phyloP scores from a whole-genome alignment of 2,329 filamentous ascomycete species.

The Periglandula ipomoeae region DNA sequence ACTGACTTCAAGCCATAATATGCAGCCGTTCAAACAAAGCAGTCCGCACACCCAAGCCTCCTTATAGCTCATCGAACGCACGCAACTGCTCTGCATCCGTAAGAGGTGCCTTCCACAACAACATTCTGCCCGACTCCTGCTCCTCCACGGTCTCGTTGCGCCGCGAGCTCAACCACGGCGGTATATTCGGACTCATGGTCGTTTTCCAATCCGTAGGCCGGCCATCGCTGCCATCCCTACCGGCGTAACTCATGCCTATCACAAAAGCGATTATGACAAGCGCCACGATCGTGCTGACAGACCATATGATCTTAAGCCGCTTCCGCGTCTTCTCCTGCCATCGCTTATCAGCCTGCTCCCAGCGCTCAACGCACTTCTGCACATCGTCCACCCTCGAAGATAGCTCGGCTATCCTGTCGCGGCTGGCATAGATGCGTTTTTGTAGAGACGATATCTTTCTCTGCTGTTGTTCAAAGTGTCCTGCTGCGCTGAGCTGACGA shows the following conservation, averaged over 20 bases:
- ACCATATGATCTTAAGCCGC: slow-evolving; percentile 55
- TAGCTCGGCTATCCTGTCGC: slow-evolving; percentile 49
- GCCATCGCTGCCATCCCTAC: slow-evolving; percentile 1
- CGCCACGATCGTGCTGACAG: slow-evolving; percentile 40
- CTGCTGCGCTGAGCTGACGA: slow-evolving; percentile 50
- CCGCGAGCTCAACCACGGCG: slow-evolving; percentile 9
- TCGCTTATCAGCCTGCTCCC: slow-evolving; percentile 57
- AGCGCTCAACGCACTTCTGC: slow-evolving; percentile 53
- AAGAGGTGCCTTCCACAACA: slow-evolving; percentile 18
- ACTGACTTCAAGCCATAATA: background rate
- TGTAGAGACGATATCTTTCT: slow-evolving; percentile 53
- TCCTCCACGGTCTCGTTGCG: slow-evolving; percentile 11
- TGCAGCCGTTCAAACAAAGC: background rate
- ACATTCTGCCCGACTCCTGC: slow-evolving; percentile 14
- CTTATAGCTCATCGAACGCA: slow-evolving; percentile 37
- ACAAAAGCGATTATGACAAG: slow-evolving; percentile 40
- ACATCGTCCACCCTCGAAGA: slow-evolving; percentile 57
- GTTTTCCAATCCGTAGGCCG: slow-evolving; percentile 2
- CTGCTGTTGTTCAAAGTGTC: slow-evolving; percentile 57
- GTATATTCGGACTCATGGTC: slow-evolving; percentile 6
- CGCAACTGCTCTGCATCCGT: slow-evolving; percentile 29
- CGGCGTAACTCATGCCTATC: slow-evolving; percentile 19
- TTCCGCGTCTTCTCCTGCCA: slow-evolving; percentile 60
- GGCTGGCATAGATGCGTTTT: slow-evolving; percentile 49
- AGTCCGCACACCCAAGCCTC: background rate